A percentile compares a stretch with the other conserved stretches of the same genome.
phyloP scores from a whole-genome alignment of 1,284 basidiomycete species.

The Coniferiporia sulphurascens region DNA sequence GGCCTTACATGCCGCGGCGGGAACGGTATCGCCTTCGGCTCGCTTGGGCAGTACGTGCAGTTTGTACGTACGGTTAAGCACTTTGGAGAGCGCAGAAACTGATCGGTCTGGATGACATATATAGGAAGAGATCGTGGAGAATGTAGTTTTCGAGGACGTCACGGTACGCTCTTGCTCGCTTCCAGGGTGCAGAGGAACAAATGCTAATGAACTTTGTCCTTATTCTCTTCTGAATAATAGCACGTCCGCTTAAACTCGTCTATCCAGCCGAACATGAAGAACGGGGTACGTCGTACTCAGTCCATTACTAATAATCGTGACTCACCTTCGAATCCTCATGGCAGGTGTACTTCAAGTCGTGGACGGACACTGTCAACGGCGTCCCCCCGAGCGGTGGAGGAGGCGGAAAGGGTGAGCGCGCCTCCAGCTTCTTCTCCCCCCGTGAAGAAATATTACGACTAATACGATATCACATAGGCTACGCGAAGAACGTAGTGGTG shows the following conservation, averaged over 20 bases:
- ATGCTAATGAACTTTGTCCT: not conserved
- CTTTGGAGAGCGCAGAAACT: conserved; percentile 21
- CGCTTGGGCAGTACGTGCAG: conserved; percentile 22
- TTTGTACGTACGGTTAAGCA: conserved; percentile 3
- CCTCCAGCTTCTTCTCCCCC: not conserved
- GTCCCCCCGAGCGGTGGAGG: conserved; percentile 63
- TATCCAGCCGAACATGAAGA: conserved; percentile 53
- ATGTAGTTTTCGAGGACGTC: conserved; percentile 46
- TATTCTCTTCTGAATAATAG: conserved; percentile 24
- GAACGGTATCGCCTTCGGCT: conserved; percentile 31
- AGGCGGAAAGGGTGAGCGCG: conserved; percentile 46
- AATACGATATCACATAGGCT: conserved; percentile 30
- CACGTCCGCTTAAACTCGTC: conserved; percentile 40
- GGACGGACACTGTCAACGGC: conserved; percentile 52
- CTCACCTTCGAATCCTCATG: conserved; percentile 50
- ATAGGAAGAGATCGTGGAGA: conserved; percentile 52
- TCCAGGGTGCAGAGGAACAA: not conserved
- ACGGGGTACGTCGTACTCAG: conserved; percentile 32
- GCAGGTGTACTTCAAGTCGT: conserved; percentile 60
- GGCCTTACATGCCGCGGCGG: conserved; percentile 29
- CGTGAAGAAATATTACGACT: not conserved
- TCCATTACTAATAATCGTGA: conserved; percentile 50
- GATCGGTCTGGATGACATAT: not conserved
- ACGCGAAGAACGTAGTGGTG: conserved; percentile 45
- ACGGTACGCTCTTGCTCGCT: not conserved